These are phyloP conservation scores for Corymbia calophylla DNA, from an alignment of 441 rosid genomes.

Conservation along the genomic window DNA sequence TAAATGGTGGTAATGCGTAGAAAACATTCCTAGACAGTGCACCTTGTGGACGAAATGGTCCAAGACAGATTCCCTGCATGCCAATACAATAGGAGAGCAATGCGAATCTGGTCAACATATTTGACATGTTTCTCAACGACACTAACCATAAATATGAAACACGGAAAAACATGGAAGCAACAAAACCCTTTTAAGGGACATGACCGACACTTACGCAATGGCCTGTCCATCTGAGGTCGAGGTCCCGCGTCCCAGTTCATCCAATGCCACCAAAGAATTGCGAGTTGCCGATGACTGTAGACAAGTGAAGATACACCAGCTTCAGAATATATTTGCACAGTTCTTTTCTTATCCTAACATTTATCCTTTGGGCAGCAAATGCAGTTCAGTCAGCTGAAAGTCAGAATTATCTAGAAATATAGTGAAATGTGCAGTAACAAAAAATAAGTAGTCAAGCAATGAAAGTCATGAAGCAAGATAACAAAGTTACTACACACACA, in stretches of 20 bases:
- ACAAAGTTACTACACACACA: not conserved
- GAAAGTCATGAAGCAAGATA: not conserved
- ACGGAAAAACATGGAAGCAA: not conserved
- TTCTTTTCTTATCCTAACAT: not conserved
- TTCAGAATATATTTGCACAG: not conserved
- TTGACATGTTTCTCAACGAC: not conserved
- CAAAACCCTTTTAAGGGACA: not conserved
- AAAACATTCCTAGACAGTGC: slow-evolving; percentile 91
- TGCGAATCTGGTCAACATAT: not conserved
- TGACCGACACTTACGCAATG: slow-evolving; percentile 67
- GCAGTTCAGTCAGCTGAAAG: not conserved
- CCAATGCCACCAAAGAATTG: slow-evolving; percentile 85
- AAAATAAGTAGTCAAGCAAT: not conserved
- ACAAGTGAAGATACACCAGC: slow-evolving; percentile 1
- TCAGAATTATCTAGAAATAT: not conserved
- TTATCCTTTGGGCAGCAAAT: not conserved
- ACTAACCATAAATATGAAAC: not conserved
- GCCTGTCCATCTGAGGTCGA: slow-evolving; percentile 99
- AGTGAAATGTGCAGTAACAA: not conserved
- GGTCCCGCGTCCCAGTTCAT: slow-evolving; percentile 98
- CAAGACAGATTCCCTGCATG: slow-evolving; percentile 82
- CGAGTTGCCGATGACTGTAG: slow-evolving; percentile 75
- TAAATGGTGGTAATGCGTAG: slow-evolving; percentile 92
- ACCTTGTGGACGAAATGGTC: slow-evolving; percentile 80
- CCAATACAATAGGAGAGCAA: not conserved